Percentiles rank a stretch among this genome's conserved stretches.
phyloP scores from a whole-genome alignment of 768 basidiomycete species.

The Boletus pseudopeckii region DNA sequence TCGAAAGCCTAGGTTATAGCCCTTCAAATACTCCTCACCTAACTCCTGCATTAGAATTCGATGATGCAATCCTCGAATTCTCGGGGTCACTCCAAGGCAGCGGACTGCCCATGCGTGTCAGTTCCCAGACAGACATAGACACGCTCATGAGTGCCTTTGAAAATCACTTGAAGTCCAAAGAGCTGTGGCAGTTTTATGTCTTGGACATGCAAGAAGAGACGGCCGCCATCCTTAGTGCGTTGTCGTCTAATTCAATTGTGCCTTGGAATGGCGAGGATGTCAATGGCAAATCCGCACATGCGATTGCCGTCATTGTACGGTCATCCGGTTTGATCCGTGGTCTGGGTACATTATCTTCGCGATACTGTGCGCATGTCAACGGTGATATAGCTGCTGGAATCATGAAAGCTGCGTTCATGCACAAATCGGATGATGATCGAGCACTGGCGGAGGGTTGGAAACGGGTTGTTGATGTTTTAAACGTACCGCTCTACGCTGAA shows the following conservation, averaged over 20 bases:
- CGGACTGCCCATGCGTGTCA: constrained; percentile 70
- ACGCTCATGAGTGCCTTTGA: constrained; percentile 61
- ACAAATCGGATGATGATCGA: constrained; percentile 43
- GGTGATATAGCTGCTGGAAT: constrained; percentile 68
- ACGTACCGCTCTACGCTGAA: constrained; percentile 82
- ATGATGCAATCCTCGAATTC: constrained; percentile 80
- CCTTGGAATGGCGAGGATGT: constrained; percentile 64
- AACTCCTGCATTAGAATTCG: constrained; percentile 87
- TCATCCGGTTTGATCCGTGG: constrained; percentile 53
- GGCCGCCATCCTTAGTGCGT: constrained; percentile 43
- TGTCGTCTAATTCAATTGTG: constrained; percentile 35
- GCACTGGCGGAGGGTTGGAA: constrained; percentile 71
- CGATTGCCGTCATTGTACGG: constrained; percentile 65
- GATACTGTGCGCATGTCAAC: constrained; percentile 67
- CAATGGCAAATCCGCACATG: constrained; percentile 53
- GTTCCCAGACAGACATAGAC: constrained; percentile 65
- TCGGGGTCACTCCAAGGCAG: constrained; percentile 60
- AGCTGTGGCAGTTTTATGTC: constrained; percentile 95
- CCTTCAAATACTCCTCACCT: constrained; percentile 90
- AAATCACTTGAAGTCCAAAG: constrained; percentile 54
- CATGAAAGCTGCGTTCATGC: constrained; percentile 61
- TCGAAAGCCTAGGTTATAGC: constrained; percentile 64
- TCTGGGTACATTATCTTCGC: constrained; percentile 55
- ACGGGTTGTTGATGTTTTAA: constrained; percentile 78
- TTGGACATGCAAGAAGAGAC: constrained; percentile 68